Base-by-base conservation (phyloP, 2,329 filamentous ascomycete genomes). In the Penicillium sp. region DNA sequence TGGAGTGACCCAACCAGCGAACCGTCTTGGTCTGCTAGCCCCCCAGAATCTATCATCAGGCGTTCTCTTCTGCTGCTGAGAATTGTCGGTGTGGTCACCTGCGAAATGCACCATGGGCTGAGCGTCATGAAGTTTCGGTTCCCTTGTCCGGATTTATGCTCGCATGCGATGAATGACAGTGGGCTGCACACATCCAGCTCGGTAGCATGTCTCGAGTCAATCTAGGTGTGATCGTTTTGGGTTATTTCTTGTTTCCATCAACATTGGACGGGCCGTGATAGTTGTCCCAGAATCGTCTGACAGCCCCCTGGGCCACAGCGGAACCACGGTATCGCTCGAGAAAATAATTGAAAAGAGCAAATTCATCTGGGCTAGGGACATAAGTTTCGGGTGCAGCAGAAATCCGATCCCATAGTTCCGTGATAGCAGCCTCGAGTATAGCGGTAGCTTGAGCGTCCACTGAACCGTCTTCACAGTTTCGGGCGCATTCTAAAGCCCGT, bases 341-440 rank as follows among this genome's bases (percentile, higher is more conserved):
- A 67, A 86, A 91, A 68, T 85, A 91, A 73, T 93, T 94, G 79
- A 94, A 89, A 50, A 94, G 77, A 44, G 86, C 81, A 61, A 93
- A 94, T 69, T 95, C 88, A 67, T 88, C 82, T 52, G 78, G 75
- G 27, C 75, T 81, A 73, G 94, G 82, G 54, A 93, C 69, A 67
- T 91, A 94, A n/a, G 74, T 74, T 42, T 70, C 65, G 1, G 86
- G 86, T 26, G 84, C 73, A 3, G 74, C 73, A 58, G 82, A 71
- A 46, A 94, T 77, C 57, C 80, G 83, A 35, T 63, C 64, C 86
- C 87, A 91, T 53, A 90, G 79, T 52, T 78, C 73, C 1, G 70
- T 62, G 40, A 89, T 72, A 24, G 80, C 83, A 41, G 66, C 66
- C 63, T 89, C 83, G 31, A 95, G 80, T 46, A 85, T 81, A 50